Evolutionary conservation across 768 basidiomycete genomes (phyloP).

Genomic region (Gloeopeniophorella convolvens): DNA sequence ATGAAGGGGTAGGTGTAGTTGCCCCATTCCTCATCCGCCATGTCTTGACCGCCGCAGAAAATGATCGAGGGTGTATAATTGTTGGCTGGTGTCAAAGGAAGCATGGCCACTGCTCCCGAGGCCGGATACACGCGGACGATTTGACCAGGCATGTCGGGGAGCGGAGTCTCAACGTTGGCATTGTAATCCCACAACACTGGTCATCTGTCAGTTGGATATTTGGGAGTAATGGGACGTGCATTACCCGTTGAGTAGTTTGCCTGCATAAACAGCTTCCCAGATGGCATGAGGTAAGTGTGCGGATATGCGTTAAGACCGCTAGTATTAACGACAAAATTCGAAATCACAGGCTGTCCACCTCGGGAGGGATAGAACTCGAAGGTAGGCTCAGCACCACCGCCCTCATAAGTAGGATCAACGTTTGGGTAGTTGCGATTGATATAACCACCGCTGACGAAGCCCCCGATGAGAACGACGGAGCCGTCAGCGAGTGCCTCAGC

Average conservation of each 20-base stretch:
- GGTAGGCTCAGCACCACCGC: slow-evolving; percentile 72
- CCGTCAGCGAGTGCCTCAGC: slow-evolving; percentile 75
- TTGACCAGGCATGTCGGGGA: slow-evolving; percentile 66
- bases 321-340: slow-evolving; percentile 64
- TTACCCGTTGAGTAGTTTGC: slow-evolving; percentile 72
- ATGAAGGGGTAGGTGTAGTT: slow-evolving; percentile 67
- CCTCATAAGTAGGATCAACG: slow-evolving; percentile 52
- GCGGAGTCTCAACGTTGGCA: slow-evolving; percentile 49
- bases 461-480: slow-evolving; percentile 71
- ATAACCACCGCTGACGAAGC: slow-evolving; percentile 73
- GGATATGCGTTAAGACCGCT: slow-evolving; percentile 77
- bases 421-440: slow-evolving; percentile 72
- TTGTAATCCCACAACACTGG: slow-evolving; percentile 47
- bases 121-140: slow-evolving; percentile 86
- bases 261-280: slow-evolving; percentile 75
- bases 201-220: slow-evolving; percentile 13
- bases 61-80: slow-evolving; percentile 80
- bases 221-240: slow-evolving; percentile 23
- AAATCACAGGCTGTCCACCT: slow-evolving; percentile 39
- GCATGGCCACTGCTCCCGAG: slow-evolving; percentile 82
- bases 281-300: slow-evolving; percentile 66
- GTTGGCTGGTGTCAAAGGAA: slow-evolving; percentile 86
- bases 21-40: slow-evolving; percentile 68
- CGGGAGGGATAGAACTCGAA: slow-evolving; percentile 77
- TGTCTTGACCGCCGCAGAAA: slow-evolving; percentile 86